A percentile compares a stretch with the other conserved stretches of the same genome.
Evolutionary conservation across 257 asterid species (phyloP).

Genomic region (Jacaranda copaia): DNA sequence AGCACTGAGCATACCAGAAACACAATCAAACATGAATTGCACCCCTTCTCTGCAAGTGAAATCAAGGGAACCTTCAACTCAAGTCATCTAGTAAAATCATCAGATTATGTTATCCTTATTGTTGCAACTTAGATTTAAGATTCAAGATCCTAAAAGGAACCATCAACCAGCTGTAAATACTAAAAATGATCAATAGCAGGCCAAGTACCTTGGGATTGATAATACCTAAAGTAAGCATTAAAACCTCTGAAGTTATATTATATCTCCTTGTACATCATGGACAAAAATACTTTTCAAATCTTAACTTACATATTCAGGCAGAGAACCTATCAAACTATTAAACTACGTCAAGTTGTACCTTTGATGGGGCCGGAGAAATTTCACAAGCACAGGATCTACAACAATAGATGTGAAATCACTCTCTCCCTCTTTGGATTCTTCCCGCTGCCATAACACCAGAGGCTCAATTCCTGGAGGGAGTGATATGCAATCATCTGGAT

Average conservation of each 20-base stretch:
- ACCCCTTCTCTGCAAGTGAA: constrained; percentile 92
- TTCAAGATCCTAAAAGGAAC: constrained; percentile 15
- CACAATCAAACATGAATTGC: constrained; percentile 98
- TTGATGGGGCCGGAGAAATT: constrained; percentile 95
- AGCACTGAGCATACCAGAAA: constrained; percentile 74
- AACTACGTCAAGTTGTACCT: constrained; percentile 53
- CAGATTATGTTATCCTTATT: background rate
- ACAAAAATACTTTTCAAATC: constrained; percentile 24
- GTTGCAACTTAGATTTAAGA: background rate
- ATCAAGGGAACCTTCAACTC: constrained; percentile 42
- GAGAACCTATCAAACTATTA: constrained; percentile 27
- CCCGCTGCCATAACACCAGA: constrained; percentile 87
- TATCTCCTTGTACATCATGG: constrained; percentile 17
- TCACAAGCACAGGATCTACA: constrained; percentile 88
- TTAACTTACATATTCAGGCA: constrained; percentile 22
- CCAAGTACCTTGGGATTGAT: constrained; percentile 8
- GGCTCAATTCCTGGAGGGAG: constrained; percentile 92
- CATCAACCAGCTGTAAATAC: constrained; percentile 16
- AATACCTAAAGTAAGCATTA: constrained; percentile 31
- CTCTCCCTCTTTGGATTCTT: constrained; percentile 56
- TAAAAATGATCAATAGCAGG: constrained; percentile 26
- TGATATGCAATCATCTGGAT: constrained; percentile 51
- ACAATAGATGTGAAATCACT: constrained; percentile 47
- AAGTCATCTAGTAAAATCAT: constrained; percentile 14
- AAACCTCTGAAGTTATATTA: background rate